Conservation (phyloP, 169 alveolate genomes). For the Theileria annulata region DNA sequence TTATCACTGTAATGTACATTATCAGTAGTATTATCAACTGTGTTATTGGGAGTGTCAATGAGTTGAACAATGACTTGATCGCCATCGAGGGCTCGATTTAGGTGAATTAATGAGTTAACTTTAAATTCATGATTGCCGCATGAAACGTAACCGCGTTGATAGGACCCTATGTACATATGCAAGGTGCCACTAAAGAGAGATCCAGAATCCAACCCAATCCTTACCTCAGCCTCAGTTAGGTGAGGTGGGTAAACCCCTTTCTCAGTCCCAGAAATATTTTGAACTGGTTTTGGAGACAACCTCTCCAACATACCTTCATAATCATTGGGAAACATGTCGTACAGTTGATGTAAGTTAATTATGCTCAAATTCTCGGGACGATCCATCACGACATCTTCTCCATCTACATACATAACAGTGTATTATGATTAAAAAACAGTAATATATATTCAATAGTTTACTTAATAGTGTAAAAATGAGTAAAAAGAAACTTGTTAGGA, state of each 20-base stretch:
- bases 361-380: background rate
- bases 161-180: slow-evolving; percentile 80
- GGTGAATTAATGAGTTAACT: slow-evolving; percentile 81
- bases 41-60: slow-evolving; percentile 70
- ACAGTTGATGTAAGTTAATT: background rate
- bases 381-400: slow-evolving; percentile 12
- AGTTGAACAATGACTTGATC: slow-evolving; percentile 93
- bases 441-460: background rate
- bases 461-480: no score
- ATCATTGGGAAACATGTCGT: background rate
- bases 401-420: background rate
- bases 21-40: slow-evolving; percentile 60
- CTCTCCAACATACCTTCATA: background rate
- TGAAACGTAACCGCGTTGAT: slow-evolving; percentile 72
- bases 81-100: slow-evolving; percentile 96
- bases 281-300: background rate
- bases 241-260: slow-evolving; percentile 46
- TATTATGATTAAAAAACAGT: background rate
- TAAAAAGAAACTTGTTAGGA: background rate
- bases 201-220: slow-evolving; percentile 82
- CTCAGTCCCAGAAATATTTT: background rate
- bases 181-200: slow-evolving; percentile 85
- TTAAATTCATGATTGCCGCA: slow-evolving; percentile 79
- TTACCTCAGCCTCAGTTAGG: slow-evolving; percentile 51
- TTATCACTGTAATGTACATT: slow-evolving; percentile 53